Conservation (phyloP, 2,329 filamentous ascomycete genomes). For the Colletotrichum spaethianum region DNA sequence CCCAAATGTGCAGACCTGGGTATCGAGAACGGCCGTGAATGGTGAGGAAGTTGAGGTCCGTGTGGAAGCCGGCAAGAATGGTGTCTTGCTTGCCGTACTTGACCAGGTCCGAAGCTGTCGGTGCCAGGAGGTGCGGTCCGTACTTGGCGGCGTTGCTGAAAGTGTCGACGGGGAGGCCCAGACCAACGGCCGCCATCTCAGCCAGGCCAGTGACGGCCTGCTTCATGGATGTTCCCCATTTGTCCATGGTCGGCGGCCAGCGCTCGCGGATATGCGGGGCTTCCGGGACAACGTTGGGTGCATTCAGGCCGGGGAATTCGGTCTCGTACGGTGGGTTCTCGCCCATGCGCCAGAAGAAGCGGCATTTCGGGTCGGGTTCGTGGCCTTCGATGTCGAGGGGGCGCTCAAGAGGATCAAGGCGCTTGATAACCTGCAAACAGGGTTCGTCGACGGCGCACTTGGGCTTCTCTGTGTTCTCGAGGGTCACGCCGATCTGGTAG, state of each 20-base stretch:
- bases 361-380: slow-evolving; percentile 72
- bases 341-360: slow-evolving; percentile 75
- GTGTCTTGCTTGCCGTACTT: slow-evolving; percentile 69
- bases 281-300: slow-evolving; percentile 68
- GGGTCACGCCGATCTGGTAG: slow-evolving; percentile 74
- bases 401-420: slow-evolving; percentile 67
- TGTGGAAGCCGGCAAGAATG: slow-evolving; percentile 75
- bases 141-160: slow-evolving; percentile 70
- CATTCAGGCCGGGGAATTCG: slow-evolving; percentile 68
- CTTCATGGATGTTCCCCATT: slow-evolving; percentile 73
- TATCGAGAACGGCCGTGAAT: slow-evolving; percentile 76
- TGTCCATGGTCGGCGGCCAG: slow-evolving; percentile 69
- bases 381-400: slow-evolving; percentile 72
- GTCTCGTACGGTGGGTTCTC: slow-evolving; percentile 68
- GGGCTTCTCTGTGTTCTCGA: slow-evolving; percentile 75
- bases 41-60: slow-evolving; percentile 75
- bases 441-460: slow-evolving; percentile 75
- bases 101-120: slow-evolving; percentile 70
- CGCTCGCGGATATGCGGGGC: slow-evolving; percentile 62
- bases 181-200: slow-evolving; percentile 71
- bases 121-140: slow-evolving; percentile 73
- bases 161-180: slow-evolving; percentile 66
- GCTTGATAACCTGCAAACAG: slow-evolving; percentile 69
- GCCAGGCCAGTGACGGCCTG: slow-evolving; percentile 70
- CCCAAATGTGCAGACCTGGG: slow-evolving; percentile 74